These are phyloP conservation scores for Macrocybe gigantea DNA, from an alignment of 768 basidiomycete genomes.

Conservation along the genomic window DNA sequence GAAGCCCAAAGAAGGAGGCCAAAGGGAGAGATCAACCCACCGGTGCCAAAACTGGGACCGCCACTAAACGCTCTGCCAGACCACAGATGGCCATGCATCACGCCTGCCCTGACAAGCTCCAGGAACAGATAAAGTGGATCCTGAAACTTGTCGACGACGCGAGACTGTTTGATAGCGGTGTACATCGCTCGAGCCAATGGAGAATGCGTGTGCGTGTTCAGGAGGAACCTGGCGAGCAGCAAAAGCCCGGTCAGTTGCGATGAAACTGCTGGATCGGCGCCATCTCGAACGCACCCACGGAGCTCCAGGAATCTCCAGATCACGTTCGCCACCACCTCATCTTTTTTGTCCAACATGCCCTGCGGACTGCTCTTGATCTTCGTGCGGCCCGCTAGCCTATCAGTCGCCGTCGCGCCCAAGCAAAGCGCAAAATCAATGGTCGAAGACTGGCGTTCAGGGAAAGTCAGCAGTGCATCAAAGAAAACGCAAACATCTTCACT, in stretches of 20 bases:
- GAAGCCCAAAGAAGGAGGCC: neutral
- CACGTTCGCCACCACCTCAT: slow-evolving; percentile 96
- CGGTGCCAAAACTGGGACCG: slow-evolving; percentile 91
- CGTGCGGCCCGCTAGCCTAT: slow-evolving; percentile 78
- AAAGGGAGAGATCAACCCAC: slow-evolving; percentile 33
- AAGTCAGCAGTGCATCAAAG: slow-evolving; percentile 6
- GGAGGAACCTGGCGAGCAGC: slow-evolving; percentile 60
- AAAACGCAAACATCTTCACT: slow-evolving; percentile 26
- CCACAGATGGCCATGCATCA: slow-evolving; percentile 93
- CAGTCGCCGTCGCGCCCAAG: slow-evolving; percentile 81
- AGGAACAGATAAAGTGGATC: slow-evolving; percentile 92
- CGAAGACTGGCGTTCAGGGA: slow-evolving; percentile 59
- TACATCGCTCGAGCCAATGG: slow-evolving; percentile 90
- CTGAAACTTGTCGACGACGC: slow-evolving; percentile 97
- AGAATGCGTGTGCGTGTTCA: slow-evolving; percentile 85
- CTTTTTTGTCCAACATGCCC: slow-evolving; percentile 85
- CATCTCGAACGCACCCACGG: slow-evolving; percentile 63
- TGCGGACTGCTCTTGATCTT: slow-evolving; percentile 51
- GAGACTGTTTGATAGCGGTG: slow-evolving; percentile 67
- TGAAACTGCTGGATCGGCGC: slow-evolving; percentile 6
- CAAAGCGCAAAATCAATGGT: slow-evolving; percentile 97
- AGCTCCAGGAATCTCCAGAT: slow-evolving; percentile 98
- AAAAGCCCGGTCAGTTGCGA: slow-evolving; percentile 7
- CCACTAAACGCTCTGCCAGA: slow-evolving; percentile 85
- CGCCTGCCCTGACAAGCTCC: slow-evolving; percentile 93